Base-by-base conservation (phyloP, 1,139 yeast genomes). In the Sugiyamaella pinicola region DNA sequence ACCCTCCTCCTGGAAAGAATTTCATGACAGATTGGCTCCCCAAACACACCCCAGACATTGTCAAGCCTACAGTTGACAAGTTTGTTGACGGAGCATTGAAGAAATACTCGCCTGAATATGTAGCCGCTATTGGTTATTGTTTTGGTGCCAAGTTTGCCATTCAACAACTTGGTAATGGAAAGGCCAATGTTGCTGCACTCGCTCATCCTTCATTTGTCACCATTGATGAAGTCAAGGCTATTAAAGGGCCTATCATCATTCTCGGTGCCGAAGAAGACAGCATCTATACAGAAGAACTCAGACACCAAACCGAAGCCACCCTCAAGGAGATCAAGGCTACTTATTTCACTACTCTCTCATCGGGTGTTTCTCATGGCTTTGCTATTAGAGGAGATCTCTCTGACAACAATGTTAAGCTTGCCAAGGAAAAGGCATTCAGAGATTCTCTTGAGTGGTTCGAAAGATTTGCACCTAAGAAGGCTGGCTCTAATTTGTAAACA, bases 161-260 rank as follows among this genome's bases (percentile, higher is more conserved):
- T 47, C 81, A 78, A 55, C 77, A 83, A 54, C 70, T 85, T 49
- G 71, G 79, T 1, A 68, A 69, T n/a, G 84, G 84, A 19, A 73
- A 66, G 19, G 69, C 80, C 28, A 60, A 70, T 17, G 69, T 81
- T 26, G 64, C 82, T 56, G 85, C 77, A 28, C 88, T 80, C 61
- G 95, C 93, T 8, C 96, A 89, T 68, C 96, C 96, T 13, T 84
- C 95, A 1, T 77, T 83, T 55, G 84, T 87, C 33, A 54, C 77
- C 6, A 75, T 78, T 26, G 88, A 82, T 28, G 95, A 85, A 61
- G 76, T 88, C 49, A 78, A 74, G 46, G 79, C 74, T 2, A 68
- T 88, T 56, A 67, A 63, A 40, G 79, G 77, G 58, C 96, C 96
- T 21, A 48, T 89, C 21, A 58, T 82, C 56, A 83, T 88, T 58